These are phyloP conservation scores for Stentor roeselii DNA, from an alignment of 73 alveolate genomes.

Conservation along the genomic window DNA sequence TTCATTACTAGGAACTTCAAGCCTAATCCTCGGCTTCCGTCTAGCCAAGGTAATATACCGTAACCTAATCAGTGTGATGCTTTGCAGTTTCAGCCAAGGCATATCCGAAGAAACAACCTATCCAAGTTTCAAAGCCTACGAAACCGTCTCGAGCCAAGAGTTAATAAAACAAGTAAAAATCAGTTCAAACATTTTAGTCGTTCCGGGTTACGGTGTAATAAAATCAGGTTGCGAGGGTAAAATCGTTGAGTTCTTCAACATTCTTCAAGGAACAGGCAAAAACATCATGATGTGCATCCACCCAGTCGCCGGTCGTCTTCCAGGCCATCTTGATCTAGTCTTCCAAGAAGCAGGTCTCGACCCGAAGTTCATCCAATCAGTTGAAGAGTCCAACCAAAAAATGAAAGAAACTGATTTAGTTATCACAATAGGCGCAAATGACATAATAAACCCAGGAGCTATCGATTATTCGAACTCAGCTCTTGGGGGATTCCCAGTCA, in stretches of 20 bases:
- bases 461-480: conserved; percentile 50
- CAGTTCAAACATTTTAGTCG: conserved; percentile 53
- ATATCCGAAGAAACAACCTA: conserved; percentile 11
- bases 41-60: conserved; percentile 71
- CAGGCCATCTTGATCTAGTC: conserved; percentile 79
- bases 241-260: too few species aligned
- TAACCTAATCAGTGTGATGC: conserved; percentile 41
- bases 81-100: conserved; percentile 55
- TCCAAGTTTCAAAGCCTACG: neutral
- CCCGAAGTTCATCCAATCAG: conserved; percentile 62
- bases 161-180: conserved; percentile 32
- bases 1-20: conserved; percentile 67
- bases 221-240: conserved; percentile 68
- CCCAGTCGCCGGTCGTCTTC: conserved; percentile 91
- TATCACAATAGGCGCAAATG: conserved; percentile 75
- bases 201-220: conserved; percentile 85
- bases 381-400: conserved; percentile 57
- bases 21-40: conserved; percentile 64
- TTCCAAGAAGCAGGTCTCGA: conserved; percentile 83
- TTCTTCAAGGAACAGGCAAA: conserved; percentile 4
- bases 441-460: conserved; percentile 73
- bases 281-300: conserved; percentile 63
- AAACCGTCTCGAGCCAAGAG: neutral
- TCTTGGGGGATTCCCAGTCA: conserved; percentile 65
- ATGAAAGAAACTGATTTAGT: conserved; percentile 56